Evolutionary conservation across 768 basidiomycete species (phyloP), one percentile per base, ranked within the genome.

Genomic region (Leccinum longicurvipes): DNA sequence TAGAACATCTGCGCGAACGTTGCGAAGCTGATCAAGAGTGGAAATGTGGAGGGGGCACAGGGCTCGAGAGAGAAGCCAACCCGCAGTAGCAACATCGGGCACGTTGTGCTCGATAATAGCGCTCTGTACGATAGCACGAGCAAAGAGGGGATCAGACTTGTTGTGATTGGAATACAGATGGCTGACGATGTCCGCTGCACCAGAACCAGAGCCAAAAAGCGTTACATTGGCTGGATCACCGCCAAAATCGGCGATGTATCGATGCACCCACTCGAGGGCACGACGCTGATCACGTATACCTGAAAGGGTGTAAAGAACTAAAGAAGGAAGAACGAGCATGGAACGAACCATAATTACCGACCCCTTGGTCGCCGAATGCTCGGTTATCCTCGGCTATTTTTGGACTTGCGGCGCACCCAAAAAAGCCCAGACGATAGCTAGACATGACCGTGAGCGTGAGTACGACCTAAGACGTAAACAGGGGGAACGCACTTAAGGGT

Each of bases 91-190:
- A 21, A 86, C 75, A 61, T 82, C 80, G 0, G 87, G 86, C 6
- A 87, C 69, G 56, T 77, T 82, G 53, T 79, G 75, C 23, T 90
- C 85, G 54, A 87, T 69, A 31, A 86, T 73, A 6, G 85, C 79
- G 51, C 85, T 88, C 66, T 91, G 89, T n/a, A 88, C 71, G 61
- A 91, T 86, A 10, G 86, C 85, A 12, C 87, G 87, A 55, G 82
- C 75, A 71, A 91, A 90, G 27, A 89, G 67, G 17, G 86, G 88
- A 3, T 71, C 66, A 2, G 70, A 68, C 34, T 84, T 77, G 70
- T 91, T 91, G 21, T 74, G 73, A 24, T 73, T 74, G 12, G 89
- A 91, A 56, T 87, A 77, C 11, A 91, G 72, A 57, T 86, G 84
- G 52, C 73, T 79, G 19, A 84, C 64, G 66, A 87, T 81, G 56